Evolutionary conservation across 768 basidiomycete species (phyloP).

Genomic region (Cyathus striatus): DNA sequence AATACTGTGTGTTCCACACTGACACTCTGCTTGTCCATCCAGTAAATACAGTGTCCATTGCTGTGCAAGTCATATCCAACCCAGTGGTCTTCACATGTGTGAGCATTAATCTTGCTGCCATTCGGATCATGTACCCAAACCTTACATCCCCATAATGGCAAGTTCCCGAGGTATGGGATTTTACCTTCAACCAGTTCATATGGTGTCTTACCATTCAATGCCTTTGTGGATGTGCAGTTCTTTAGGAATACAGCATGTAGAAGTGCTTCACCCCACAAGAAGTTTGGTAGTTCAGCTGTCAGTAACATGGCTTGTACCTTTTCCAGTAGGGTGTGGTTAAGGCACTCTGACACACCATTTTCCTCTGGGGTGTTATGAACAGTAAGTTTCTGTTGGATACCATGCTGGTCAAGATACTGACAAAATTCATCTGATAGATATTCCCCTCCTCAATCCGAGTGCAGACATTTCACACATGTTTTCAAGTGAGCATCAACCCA

Average conservation of each 20-base stretch:
- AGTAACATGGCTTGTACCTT: constrained; percentile 14
- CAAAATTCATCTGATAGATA: constrained; percentile 24
- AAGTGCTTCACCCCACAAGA: constrained; percentile 19
- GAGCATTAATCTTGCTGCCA: constrained; percentile 6
- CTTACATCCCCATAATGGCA: constrained; percentile 18
- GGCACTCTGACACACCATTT: constrained; percentile 32
- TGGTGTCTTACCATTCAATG: constrained; percentile 17
- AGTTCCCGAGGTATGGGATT: constrained; percentile 15
- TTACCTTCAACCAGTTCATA: constrained; percentile 11
- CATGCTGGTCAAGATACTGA: constrained; percentile 17
- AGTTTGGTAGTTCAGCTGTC: constrained; percentile 10
- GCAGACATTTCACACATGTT: constrained; percentile 18
- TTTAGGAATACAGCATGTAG: constrained; percentile 11
- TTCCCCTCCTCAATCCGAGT: constrained; percentile 31
- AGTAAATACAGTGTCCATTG: constrained; percentile 13
- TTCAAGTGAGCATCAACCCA: constrained; percentile 21
- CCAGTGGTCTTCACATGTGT: constrained; percentile 9
- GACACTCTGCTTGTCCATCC: constrained; percentile 17
- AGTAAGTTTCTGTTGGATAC: constrained; percentile 24
- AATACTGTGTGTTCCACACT: too few species aligned
- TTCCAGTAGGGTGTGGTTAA: constrained; percentile 21
- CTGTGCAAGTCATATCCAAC: constrained; percentile 8
- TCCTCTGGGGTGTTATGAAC: constrained; percentile 26
- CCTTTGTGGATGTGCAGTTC: constrained; percentile 23
- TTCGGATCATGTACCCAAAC: constrained; percentile 10